Base-by-base conservation (phyloP, 257 asterid genomes). In the Rauvolfia tetraphylla region DNA sequence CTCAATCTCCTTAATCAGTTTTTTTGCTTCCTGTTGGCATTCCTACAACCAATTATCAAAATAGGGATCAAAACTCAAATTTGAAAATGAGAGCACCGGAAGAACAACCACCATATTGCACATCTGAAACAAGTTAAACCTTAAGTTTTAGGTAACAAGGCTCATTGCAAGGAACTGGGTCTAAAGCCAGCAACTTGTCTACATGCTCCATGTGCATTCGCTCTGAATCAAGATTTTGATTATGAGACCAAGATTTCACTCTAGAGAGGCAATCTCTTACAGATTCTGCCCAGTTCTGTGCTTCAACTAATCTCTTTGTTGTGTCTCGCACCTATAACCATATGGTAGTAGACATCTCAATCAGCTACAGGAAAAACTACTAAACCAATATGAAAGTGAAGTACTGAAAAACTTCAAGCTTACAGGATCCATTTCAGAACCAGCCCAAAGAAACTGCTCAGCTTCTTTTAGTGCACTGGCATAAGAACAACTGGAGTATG, bases 381-480 rank as follows among this genome's bases (percentile, higher is more conserved):
- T 63, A 34, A 11, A 17, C 73, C 56, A 71, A 82, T 71, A 36
- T 71, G 42, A 68, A 78, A 4, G 74, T 25, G 57, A 48, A 41
- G 34, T 23, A 31, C 14, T 71, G 78, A 82, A 53, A 46, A 65
- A 72, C 77, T 68, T 61, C 68, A 63, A 72, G 68, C 92, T 90
- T 83, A 92, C 98, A 41, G 84, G 88, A 83, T 94, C 93, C 97
- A 94, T 94, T 84, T 92, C 98, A 81, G 86, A 80, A 85, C 93
- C 98, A 81, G 92, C 98, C 98, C 98, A 94, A 82, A 90, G 85
- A 88, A 92, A 94, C 80, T 94, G 95, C 78, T 88, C 91, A 44
- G 97, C 97, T 80, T 89, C 93, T 83, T 89, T 89, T 36, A 92
- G 79, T 79, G 91, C 90, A 82, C 75, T 83, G 74, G 25, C 83